phyloP scores from a whole-genome alignment of 495 filamentous ascomycete species.

The Platismatia glauca region DNA sequence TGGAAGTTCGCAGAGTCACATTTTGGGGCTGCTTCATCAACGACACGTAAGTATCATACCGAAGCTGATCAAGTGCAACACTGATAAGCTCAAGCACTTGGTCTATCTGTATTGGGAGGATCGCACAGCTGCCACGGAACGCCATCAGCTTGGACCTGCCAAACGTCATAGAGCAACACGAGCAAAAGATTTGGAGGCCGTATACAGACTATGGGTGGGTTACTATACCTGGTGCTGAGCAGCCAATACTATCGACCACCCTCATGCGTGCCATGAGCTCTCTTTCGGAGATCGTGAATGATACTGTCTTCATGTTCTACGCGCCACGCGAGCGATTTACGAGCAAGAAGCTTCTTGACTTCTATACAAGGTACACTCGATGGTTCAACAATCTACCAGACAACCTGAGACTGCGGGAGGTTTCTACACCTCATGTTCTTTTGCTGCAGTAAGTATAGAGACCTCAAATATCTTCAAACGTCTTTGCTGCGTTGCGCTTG shows the following conservation, averaged over 20 bases:
- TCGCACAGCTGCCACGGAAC: slow-evolving; percentile 34
- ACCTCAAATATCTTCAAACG: neutral
- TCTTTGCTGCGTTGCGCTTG: neutral
- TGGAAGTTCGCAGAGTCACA: slow-evolving; percentile 37
- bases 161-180: slow-evolving; percentile 21
- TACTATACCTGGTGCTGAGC: slow-evolving; percentile 3
- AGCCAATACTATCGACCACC: slow-evolving; percentile 17
- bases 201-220: slow-evolving; percentile 20
- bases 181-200: slow-evolving; percentile 28
- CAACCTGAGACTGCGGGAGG: slow-evolving; percentile 27
- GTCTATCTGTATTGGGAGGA: slow-evolving; percentile 35
- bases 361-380: slow-evolving; percentile 32
- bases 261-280: slow-evolving; percentile 30
- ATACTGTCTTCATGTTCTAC: slow-evolving; percentile 38
- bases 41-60: slow-evolving; percentile 28
- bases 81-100: slow-evolving; percentile 27
- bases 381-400: slow-evolving; percentile 36
- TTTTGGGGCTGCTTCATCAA: slow-evolving; percentile 39
- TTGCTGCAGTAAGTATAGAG: slow-evolving; percentile 33
- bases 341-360: slow-evolving; percentile 30
- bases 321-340: slow-evolving; percentile 38
- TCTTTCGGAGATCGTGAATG: slow-evolving; percentile 37
- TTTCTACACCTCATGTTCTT: slow-evolving; percentile 30
- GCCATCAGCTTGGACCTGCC: slow-evolving; percentile 36
- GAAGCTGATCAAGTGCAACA: neutral